A percentile compares a stretch with the other conserved stretches of the same genome.
Evolutionary conservation across 2,329 filamentous ascomycete species (phyloP).

Genomic region (Lecanosticta acicola): DNA sequence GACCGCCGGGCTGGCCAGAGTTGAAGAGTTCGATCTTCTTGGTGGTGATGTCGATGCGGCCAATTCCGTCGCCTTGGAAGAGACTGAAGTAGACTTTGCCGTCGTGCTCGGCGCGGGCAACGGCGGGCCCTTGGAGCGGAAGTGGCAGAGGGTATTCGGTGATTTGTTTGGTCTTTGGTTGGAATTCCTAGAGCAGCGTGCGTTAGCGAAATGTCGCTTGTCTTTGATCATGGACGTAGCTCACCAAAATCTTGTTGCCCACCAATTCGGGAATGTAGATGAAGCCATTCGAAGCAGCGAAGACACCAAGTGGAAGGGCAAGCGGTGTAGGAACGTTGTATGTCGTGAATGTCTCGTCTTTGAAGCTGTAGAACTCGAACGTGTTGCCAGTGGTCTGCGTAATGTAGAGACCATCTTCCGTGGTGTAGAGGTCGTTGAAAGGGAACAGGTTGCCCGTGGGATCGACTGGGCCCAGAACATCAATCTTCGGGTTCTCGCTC

Average conservation of each 20-base stretch:
- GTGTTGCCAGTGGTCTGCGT: constrained; percentile 22
- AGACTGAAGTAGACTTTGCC: constrained; percentile 17
- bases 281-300: constrained; percentile 12
- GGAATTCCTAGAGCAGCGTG: constrained; percentile 1
- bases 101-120: constrained; percentile 14
- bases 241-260: constrained; percentile 17
- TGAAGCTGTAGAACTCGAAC: constrained; percentile 17
- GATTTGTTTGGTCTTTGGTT: constrained; percentile 7
- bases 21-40: constrained; percentile 11
- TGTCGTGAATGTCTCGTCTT: constrained; percentile 14
- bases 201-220: too few relatives aligned
- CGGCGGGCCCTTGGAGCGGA: constrained; percentile 14
- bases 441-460: constrained; percentile 19
- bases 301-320: constrained; percentile 17
- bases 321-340: constrained; percentile 18
- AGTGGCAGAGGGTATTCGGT: constrained; percentile 6
- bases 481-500: constrained; percentile 3
- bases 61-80: constrained; percentile 13
- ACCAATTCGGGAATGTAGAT: constrained; percentile 18
- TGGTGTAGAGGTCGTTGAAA: constrained; percentile 22
- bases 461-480: constrained; percentile 19
- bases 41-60: constrained; percentile 17
- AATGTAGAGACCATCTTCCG: constrained; percentile 18
- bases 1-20: constrained; percentile 7
- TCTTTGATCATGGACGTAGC: neutral